A percentile compares a stretch with the other conserved stretches of the same genome.
Conservation (phyloP, 2,329 filamentous ascomycete species). For the Sarocladium strictum region DNA sequence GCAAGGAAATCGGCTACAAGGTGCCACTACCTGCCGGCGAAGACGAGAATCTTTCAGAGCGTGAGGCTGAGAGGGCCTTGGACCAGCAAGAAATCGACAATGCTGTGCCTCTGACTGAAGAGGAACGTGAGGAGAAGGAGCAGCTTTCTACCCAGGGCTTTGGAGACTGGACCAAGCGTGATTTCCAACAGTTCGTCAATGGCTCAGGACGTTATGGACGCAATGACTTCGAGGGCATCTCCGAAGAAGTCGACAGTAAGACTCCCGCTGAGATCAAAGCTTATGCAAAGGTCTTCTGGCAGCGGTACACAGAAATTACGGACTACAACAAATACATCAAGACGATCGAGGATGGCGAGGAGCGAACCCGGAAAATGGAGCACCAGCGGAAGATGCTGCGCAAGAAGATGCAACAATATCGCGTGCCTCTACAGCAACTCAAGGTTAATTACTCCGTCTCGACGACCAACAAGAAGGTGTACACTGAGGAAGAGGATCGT, state of each 20-base stretch:
- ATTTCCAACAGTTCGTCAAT: constrained; percentile 98
- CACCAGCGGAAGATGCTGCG: constrained; percentile 89
- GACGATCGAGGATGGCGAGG: constrained; percentile 88
- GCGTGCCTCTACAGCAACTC: constrained; percentile 94
- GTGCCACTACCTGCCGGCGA: constrained; percentile 83
- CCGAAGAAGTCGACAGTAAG: constrained; percentile 89
- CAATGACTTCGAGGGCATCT: constrained; percentile 76
- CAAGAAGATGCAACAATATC: constrained; percentile 94
- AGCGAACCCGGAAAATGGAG: constrained; percentile 80
- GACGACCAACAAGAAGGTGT: constrained; percentile 99
- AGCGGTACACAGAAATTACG: constrained; percentile 82
- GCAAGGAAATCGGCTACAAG: constrained; percentile 95
- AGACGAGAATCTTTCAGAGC: constrained; percentile 78
- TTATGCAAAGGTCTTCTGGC: constrained; percentile 95
- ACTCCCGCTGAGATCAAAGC: constrained; percentile 75
- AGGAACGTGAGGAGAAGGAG: constrained; percentile 83
- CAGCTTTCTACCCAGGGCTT: constrained; percentile 79
- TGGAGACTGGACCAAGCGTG: constrained; percentile 89
- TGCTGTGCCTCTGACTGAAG: constrained; percentile 79
- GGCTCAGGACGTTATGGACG: constrained; percentile 90
- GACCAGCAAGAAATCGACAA: constrained; percentile 93
- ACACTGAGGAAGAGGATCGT: constrained; percentile 95
- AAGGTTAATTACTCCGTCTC: constrained; percentile 99
- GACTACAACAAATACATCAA: constrained; percentile 87
- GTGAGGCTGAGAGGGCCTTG: constrained; percentile 78